phyloP scores from a whole-genome alignment of 169 alveolate genomes.

The Plasmodium coatneyi region DNA sequence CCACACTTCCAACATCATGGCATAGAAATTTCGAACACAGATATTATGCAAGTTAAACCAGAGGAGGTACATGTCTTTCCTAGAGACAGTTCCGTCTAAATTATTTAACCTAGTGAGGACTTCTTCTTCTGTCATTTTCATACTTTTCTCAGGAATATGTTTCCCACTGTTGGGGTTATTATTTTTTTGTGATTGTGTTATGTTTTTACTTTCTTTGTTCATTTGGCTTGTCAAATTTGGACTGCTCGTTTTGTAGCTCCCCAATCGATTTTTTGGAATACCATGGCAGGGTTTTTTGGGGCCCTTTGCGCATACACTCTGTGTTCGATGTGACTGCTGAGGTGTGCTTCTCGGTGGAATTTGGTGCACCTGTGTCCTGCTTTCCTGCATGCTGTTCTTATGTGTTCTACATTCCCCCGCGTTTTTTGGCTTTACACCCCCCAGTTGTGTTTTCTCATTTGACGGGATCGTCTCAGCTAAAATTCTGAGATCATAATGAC shows the following conservation, averaged over 20 bases:
- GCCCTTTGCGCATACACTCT: neutral
- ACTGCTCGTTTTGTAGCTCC: neutral
- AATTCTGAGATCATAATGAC: neutral
- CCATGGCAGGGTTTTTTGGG: neutral
- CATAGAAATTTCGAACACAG: neutral
- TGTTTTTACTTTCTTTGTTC: neutral
- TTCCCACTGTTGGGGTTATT: neutral
- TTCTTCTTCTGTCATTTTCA: slow-evolving; percentile 21
- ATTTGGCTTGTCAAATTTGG: neutral
- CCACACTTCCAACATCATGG: slow-evolving; percentile 6
- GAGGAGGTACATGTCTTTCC: slow-evolving; percentile 10
- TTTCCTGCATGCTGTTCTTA: neutral
- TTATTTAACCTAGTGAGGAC: neutral
- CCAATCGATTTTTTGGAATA: neutral
- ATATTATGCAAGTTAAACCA: slow-evolving; percentile 21
- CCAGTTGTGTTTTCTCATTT: neutral
- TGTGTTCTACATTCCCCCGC: neutral
- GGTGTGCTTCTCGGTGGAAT: neutral
- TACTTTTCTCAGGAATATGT: neutral
- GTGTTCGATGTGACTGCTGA: neutral
- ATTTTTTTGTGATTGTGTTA: neutral
- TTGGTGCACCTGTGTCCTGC: neutral
- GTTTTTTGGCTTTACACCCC: neutral
- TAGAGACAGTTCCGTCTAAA: neutral
- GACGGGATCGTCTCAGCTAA: neutral